Conservation (phyloP, 2,329 filamentous ascomycete genomes). For the Fusarium sp. region DNA sequence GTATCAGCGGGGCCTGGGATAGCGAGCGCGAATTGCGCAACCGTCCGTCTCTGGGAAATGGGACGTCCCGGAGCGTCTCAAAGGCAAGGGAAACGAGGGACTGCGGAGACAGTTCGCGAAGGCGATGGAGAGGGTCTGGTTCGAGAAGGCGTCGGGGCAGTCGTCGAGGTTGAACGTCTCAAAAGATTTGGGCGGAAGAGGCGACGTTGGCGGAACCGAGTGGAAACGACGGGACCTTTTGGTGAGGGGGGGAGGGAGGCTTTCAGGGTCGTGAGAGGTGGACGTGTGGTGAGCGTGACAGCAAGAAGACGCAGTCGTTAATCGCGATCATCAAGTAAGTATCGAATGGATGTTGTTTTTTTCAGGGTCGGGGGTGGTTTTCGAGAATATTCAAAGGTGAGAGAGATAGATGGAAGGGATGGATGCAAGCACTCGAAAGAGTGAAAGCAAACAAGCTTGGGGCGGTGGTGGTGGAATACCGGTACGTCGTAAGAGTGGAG, state of each 20-base stretch:
- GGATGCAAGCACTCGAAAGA: constrained; percentile 2
- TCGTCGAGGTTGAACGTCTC: constrained; percentile 14
- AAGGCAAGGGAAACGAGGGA: constrained; percentile 18
- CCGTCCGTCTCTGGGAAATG: constrained; percentile 21
- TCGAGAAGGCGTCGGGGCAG: constrained; percentile 9
- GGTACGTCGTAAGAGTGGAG: constrained; percentile 28
- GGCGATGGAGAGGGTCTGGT: not conserved
- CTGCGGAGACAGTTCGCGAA: constrained; percentile 5
- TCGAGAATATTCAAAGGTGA: constrained; percentile 7
- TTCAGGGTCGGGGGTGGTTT: not conserved
- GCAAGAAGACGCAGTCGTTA: constrained; percentile 11
- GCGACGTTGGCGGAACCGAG: constrained; percentile 30
- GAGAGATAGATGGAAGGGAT: not conserved
- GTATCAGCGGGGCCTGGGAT: constrained; percentile 21
- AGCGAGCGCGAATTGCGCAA: constrained; percentile 44
- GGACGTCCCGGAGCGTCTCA: constrained; percentile 15
- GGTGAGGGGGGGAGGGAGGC: constrained; percentile 33
- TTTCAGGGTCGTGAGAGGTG: constrained; percentile 34
- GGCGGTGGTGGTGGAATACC: constrained; percentile 24
- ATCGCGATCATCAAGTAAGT: constrained; percentile 13
- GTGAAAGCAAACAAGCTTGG: not conserved
- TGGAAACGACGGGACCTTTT: constrained; percentile 15
- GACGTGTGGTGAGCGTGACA: constrained; percentile 18
- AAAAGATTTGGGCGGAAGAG: constrained; percentile 17
- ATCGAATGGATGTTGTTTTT: not conserved